Evolutionary conservation across 495 filamentous ascomycete genomes (phyloP).

Genomic region (Penicillium longicatenatum): DNA sequence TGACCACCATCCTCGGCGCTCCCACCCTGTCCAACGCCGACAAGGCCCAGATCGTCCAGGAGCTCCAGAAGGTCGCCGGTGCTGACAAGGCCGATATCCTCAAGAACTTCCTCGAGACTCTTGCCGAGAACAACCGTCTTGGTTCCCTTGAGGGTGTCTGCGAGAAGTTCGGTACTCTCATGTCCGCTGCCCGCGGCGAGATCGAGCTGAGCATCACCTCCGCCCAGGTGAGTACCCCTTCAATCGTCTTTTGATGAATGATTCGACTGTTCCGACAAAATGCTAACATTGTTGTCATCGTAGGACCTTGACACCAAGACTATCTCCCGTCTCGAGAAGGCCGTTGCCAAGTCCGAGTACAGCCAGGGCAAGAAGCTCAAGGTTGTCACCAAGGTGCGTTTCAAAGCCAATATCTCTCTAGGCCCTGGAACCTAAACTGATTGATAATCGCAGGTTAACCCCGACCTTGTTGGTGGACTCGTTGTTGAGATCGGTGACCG

Average conservation of each 20-base stretch:
- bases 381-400: slow-evolving; percentile 81
- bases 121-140: slow-evolving; percentile 96
- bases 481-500: slow-evolving; percentile 97
- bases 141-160: slow-evolving; percentile 77
- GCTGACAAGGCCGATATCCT: slow-evolving; percentile 75
- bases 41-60: slow-evolving; percentile 79
- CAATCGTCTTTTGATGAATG: background rate
- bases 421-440: background rate
- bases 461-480: slow-evolving; percentile 90
- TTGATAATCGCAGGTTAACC: slow-evolving; percentile 66
- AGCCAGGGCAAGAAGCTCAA: slow-evolving; percentile 96
- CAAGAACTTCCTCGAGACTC: slow-evolving; percentile 87
- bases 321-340: slow-evolving; percentile 78
- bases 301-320: slow-evolving; percentile 88
- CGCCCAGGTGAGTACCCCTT: slow-evolving; percentile 67
- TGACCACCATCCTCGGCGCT: slow-evolving; percentile 70
- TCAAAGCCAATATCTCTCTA: background rate
- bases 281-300: background rate
- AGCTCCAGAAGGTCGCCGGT: slow-evolving; percentile 77
- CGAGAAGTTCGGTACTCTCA: slow-evolving; percentile 83
- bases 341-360: slow-evolving; percentile 85
- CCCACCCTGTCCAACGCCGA: slow-evolving; percentile 76
- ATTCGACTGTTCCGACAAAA: background rate
- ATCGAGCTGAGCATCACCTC: slow-evolving; percentile 87
- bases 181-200: slow-evolving; percentile 88